Percentiles rank a stretch among this genome's conserved stretches.
phyloP scores from a whole-genome alignment of 2,329 filamentous ascomycete species.

The Ceratocystis albifundus region DNA sequence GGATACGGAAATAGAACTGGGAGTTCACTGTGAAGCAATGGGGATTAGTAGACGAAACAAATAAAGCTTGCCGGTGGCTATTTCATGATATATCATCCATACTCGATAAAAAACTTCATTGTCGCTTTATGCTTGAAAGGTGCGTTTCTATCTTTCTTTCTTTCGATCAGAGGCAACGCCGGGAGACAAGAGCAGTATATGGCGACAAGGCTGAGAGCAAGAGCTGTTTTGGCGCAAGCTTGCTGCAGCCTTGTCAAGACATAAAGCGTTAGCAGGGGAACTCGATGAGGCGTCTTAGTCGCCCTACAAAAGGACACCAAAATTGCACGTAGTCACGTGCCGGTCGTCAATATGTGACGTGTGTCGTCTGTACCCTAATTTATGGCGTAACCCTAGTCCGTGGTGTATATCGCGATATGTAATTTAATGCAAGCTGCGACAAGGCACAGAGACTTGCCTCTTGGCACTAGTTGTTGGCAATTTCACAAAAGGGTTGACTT shows the following conservation, averaged over 20 bases:
- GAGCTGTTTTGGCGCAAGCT: not conserved
- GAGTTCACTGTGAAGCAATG: slow-evolving; percentile 35
- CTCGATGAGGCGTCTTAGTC: too few relatives aligned
- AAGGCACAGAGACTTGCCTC: not conserved
- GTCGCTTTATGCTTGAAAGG: slow-evolving; percentile 23
- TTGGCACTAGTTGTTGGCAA: too few relatives aligned
- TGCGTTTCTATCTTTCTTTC: not conserved
- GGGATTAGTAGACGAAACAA: not conserved
- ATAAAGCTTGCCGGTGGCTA: not conserved
- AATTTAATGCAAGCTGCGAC: not conserved
- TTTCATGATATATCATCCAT: slow-evolving; percentile 23
- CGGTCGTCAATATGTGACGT: not conserved
- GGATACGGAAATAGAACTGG: slow-evolving; percentile 49
- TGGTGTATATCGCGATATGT: not conserved
- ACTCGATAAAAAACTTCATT: slow-evolving; percentile 46
- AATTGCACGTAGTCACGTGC: slow-evolving; percentile 6
- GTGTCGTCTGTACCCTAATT: not conserved
- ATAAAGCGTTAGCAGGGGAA: not conserved
- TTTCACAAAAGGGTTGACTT: too few relatives aligned
- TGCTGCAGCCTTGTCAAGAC: slow-evolving; percentile 13
- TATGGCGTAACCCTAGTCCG: not conserved
- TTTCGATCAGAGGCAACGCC: not conserved
- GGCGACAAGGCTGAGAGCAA: slow-evolving; percentile 15
- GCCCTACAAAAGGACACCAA: not conserved
- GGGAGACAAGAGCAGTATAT: not conserved